Evolutionary conservation across 768 basidiomycete species (phyloP).

Genomic region (Russula olivacea): DNA sequence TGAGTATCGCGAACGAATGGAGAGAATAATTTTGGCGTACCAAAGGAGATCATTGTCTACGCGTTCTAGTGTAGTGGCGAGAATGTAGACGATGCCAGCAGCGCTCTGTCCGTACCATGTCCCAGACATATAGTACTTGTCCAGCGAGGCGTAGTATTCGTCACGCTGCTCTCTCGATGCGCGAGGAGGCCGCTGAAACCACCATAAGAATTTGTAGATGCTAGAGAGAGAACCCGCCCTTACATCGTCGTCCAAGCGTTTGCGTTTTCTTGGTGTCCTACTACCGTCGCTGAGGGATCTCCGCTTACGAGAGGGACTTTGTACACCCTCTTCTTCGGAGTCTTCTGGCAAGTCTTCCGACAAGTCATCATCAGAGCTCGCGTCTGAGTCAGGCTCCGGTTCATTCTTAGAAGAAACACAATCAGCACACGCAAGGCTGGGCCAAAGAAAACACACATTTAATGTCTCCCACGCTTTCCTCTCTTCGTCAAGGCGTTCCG

Average conservation of each 20-base stretch:
- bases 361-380: slow-evolving; percentile 46
- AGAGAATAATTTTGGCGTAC: slow-evolving; percentile 38
- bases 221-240: slow-evolving; percentile 15
- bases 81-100: slow-evolving; percentile 79
- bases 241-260: slow-evolving; percentile 42
- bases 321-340: slow-evolving; percentile 40
- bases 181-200: slow-evolving; percentile 42
- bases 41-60: slow-evolving; percentile 93
- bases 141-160: slow-evolving; percentile 54
- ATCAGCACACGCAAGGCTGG: not conserved
- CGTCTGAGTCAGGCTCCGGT: slow-evolving; percentile 67
- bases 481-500: slow-evolving; percentile 62
- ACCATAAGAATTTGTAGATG: slow-evolving; percentile 2
- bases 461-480: slow-evolving; percentile 80
- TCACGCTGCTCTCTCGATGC: slow-evolving; percentile 68
- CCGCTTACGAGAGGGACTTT: slow-evolving; percentile 48
- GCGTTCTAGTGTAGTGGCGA: slow-evolving; percentile 86
- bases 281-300: slow-evolving; percentile 29
- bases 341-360: slow-evolving; percentile 39
- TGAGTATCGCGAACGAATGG: not conserved
- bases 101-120: slow-evolving; percentile 88
- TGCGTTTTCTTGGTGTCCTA: slow-evolving; percentile 30
- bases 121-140: slow-evolving; percentile 80
- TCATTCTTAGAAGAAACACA: slow-evolving; percentile 50
- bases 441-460: slow-evolving; percentile 45